phyloP scores from a whole-genome alignment of 306 rosid genomes.

The Vachellia collinsii region DNA sequence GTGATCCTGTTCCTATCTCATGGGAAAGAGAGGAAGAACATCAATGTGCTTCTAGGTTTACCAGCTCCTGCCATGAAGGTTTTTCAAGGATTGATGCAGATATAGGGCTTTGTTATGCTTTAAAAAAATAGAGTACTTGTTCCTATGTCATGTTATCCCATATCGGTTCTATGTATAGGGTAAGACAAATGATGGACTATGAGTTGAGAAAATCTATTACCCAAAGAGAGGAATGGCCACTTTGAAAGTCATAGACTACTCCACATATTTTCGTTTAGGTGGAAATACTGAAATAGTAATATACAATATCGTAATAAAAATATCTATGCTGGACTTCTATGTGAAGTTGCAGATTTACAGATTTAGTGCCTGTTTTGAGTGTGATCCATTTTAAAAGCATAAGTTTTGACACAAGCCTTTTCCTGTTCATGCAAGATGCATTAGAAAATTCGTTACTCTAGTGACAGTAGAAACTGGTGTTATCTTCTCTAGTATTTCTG shows the following conservation, averaged over 20 bases:
- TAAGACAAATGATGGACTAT: background rate
- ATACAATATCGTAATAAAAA: background rate
- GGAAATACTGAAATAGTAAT: background rate
- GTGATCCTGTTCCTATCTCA: slow-evolving; percentile 74
- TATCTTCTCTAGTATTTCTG: background rate
- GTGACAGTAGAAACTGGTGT: background rate
- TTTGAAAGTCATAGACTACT: background rate
- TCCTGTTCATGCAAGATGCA: background rate
- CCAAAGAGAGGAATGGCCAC: background rate
- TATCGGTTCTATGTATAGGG: background rate
- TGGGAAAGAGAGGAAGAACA: slow-evolving; percentile 75
- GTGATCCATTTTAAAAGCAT: background rate
- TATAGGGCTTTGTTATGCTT: slow-evolving; percentile 39
- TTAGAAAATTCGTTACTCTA: background rate
- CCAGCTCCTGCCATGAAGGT: slow-evolving; percentile 84
- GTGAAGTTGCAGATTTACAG: background rate
- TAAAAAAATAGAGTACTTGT: background rate
- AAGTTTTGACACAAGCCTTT: background rate
- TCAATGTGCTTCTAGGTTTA: slow-evolving; percentile 82
- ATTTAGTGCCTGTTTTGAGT: background rate
- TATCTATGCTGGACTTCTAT: background rate
- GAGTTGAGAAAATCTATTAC: background rate
- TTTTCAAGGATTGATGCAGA: slow-evolving; percentile 70
- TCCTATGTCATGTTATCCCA: background rate
- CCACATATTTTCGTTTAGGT: background rate